Percentiles rank a stretch among this genome's conserved stretches.
phyloP scores from a whole-genome alignment of 495 filamentous ascomycete species.

The Lasiosphaeria hispida region DNA sequence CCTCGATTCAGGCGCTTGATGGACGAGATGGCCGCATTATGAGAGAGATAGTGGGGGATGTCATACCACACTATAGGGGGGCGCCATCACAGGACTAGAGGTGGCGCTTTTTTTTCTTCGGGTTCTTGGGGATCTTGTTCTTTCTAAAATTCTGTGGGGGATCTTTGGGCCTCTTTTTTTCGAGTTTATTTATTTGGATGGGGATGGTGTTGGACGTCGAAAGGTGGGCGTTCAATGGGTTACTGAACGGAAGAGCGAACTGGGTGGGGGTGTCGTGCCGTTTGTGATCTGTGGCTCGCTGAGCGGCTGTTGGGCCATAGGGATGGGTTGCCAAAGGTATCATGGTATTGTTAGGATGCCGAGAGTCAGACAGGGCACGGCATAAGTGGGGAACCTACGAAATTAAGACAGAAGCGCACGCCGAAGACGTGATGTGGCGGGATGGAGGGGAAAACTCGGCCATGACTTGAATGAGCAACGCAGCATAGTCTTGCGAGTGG shows the following conservation, averaged over 20 bases:
- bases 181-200: background rate
- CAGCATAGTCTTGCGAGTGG: background rate
- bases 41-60: background rate
- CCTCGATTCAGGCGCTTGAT: background rate
- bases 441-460: background rate
- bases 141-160: constrained; percentile 4
- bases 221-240: background rate
- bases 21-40: background rate
- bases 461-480: constrained; percentile 8
- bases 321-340: too few relatives aligned
- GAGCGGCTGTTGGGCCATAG: too few relatives aligned
- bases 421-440: background rate
- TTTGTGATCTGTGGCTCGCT: too few relatives aligned
- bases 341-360: too few relatives aligned
- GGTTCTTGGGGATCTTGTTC: constrained; percentile 3
- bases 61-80: constrained; percentile 2
- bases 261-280: background rate
- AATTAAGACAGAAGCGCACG: too few relatives aligned
- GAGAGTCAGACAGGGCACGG: background rate
- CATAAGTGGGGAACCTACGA: background rate
- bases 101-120: background rate
- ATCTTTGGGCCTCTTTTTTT: background rate
- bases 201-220: constrained; percentile 3
- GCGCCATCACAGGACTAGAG: background rate
- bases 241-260: background rate